Percentiles rank a stretch among this genome's conserved stretches.
Evolutionary conservation across 78 protist species (phyloP).

Genomic region (Parvularia atlantis): DNA sequence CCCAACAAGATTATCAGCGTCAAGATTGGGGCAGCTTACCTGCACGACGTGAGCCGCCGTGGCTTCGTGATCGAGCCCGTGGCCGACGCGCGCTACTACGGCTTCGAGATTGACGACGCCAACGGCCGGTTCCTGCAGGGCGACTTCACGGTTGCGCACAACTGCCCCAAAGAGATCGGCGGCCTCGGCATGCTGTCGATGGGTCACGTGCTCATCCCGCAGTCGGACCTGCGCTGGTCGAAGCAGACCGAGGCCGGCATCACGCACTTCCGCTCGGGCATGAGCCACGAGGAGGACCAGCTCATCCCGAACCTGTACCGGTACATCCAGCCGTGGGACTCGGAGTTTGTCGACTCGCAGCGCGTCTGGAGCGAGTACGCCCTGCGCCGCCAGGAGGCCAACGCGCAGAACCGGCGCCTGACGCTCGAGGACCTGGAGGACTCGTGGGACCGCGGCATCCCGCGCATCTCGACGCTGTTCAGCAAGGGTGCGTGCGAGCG

Average conservation of each 20-base stretch:
- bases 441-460: slow-evolving; percentile 96
- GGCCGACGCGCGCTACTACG: too few species aligned
- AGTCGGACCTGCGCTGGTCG: slow-evolving; percentile 89
- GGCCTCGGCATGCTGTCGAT: slow-evolving; percentile 99
- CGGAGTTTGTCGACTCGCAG: slow-evolving; percentile 95
- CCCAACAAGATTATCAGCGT: too few species aligned
- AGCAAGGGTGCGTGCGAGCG: too few species aligned
- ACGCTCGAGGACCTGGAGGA: slow-evolving; percentile 98
- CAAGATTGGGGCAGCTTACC: too few species aligned
- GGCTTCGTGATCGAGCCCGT: too few species aligned
- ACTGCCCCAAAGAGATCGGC: slow-evolving; percentile 98
- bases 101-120: too few species aligned
- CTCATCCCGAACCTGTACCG: slow-evolving; percentile 97
- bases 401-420: slow-evolving; percentile 88
- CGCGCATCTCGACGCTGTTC: slow-evolving; percentile 98
- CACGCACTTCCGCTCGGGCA: slow-evolving; percentile 96
- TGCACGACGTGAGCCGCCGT: too few species aligned
- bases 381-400: slow-evolving; percentile 92
- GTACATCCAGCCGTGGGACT: slow-evolving; percentile 98
- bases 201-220: slow-evolving; percentile 99
- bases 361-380: slow-evolving; percentile 99
- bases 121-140: too few species aligned
- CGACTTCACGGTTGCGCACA: slow-evolving; percentile 84
- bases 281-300: slow-evolving; percentile 95
- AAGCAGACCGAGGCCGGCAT: slow-evolving; percentile 93